phyloP scores from a whole-genome alignment of 306 rosid species.

The Quercus suber region DNA sequence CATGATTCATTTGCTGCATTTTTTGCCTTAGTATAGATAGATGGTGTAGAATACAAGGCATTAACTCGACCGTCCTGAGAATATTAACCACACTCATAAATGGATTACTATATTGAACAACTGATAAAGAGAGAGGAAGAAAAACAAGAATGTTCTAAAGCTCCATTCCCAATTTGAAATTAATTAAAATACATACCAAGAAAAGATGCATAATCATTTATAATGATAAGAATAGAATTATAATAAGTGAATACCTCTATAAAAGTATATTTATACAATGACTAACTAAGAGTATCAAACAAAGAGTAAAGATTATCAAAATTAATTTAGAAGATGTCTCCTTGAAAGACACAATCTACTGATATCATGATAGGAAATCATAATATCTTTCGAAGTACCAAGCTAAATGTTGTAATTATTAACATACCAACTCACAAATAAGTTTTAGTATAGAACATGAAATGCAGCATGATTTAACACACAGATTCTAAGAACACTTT shows the following conservation, averaged over 20 bases:
- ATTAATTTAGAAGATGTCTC: neutral
- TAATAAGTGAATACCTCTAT: neutral
- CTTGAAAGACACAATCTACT: neutral
- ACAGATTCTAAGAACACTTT: neutral
- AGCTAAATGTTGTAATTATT: neutral
- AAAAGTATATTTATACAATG: neutral
- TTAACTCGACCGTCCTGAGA: constrained; percentile 81
- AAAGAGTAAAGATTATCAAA: neutral
- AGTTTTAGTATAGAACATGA: neutral
- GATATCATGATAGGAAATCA: neutral
- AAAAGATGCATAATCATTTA: neutral
- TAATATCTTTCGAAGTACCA: neutral
- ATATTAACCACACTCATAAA: constrained; percentile 19
- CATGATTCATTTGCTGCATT: constrained; percentile 69
- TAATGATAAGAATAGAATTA: neutral
- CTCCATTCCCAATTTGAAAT: neutral
- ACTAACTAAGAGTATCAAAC: neutral
- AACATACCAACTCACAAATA: neutral
- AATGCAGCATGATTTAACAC: neutral
- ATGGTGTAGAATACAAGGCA: constrained; percentile 93
- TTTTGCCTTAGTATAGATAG: constrained; percentile 74
- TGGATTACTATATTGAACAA: neutral
- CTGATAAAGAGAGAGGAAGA: neutral
- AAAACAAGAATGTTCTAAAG: neutral
- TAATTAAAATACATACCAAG: neutral